Percentiles rank a stretch among this genome's conserved stretches.
Evolutionary conservation across 768 basidiomycete genomes (phyloP).

Genomic region (Boletus bicolor): DNA sequence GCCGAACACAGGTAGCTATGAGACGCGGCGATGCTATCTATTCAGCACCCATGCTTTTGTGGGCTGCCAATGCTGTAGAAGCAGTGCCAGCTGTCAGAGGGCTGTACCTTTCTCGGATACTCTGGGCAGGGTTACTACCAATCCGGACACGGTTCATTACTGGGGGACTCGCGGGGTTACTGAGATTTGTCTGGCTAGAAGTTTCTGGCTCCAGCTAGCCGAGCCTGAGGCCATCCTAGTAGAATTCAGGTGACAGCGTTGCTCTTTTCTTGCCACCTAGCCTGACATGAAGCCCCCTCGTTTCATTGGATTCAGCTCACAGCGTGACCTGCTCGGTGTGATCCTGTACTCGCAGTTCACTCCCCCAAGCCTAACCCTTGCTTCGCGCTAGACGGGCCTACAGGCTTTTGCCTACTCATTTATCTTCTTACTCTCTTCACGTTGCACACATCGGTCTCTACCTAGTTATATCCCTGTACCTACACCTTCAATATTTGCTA

Average conservation of each 20-base stretch:
- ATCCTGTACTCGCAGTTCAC: no score
- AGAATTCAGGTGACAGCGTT: neutral
- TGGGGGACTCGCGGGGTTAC: neutral
- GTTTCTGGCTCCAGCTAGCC: neutral
- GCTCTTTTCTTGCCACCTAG: neutral
- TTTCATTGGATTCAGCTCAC: neutral
- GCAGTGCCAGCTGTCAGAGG: neutral
- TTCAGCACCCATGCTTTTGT: slow-evolving; percentile 1
- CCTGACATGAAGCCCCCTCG: neutral
- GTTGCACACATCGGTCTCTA: neutral
- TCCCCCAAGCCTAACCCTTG: no score
- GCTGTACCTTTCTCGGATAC: neutral
- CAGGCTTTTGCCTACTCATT: no score
- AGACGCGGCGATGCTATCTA: neutral
- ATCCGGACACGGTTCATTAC: neutral
- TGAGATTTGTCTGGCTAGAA: neutral
- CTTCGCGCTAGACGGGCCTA: no score
- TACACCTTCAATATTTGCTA: neutral
- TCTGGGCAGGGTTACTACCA: neutral
- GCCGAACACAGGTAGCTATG: slow-evolving; percentile 5
- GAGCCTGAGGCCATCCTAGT: neutral
- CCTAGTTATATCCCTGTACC: neutral
- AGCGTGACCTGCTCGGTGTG: no score
- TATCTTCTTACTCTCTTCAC: no score
- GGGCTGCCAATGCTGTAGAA: slow-evolving; percentile 14